Percentiles rank a stretch among this genome's conserved stretches.
Conservation (phyloP, 1,139 yeast species). For the Sugiyamaella xylanicola region DNA sequence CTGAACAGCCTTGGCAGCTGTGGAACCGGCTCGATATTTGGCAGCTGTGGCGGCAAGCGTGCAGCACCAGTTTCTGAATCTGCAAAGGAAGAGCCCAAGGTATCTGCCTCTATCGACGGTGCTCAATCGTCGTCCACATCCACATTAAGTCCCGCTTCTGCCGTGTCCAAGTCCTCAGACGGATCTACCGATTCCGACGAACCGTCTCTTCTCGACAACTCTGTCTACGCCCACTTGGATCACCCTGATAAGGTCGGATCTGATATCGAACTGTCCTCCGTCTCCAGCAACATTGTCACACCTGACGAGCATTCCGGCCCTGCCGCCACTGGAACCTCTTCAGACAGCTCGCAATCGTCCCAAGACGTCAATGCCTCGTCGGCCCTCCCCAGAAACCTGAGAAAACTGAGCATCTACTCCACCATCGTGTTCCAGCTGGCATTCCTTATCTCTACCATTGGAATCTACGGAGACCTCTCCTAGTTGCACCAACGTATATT, state of each 20-base stretch:
- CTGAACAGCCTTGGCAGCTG: neutral
- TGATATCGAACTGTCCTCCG: slow-evolving; percentile 15
- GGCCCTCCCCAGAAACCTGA: slow-evolving; percentile 2
- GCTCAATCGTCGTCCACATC: neutral
- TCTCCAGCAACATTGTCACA: slow-evolving; percentile 8
- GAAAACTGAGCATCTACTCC: slow-evolving; percentile 20
- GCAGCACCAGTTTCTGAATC: too few species aligned
- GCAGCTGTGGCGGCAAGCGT: neutral
- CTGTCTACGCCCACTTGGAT: slow-evolving; percentile 32
- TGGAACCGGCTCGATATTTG: neutral
- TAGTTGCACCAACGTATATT: neutral
- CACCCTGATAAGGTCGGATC: slow-evolving; percentile 13
- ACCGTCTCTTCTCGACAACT: slow-evolving; percentile 33
- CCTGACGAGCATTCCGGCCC: slow-evolving; percentile 8
- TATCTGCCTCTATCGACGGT: neutral
- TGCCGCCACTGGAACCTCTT: neutral
- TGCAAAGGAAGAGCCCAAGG: too few species aligned
- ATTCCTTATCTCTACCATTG: slow-evolving; percentile 35
- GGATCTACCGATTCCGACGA: slow-evolving; percentile 22
- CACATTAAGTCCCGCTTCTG: neutral
- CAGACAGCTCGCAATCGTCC: too few species aligned
- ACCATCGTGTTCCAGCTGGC: slow-evolving; percentile 31
- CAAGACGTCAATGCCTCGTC: slow-evolving; percentile 12
- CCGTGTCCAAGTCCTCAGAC: slow-evolving; percentile 9
- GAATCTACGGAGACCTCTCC: slow-evolving; percentile 38